Percentiles rank a stretch among this genome's conserved stretches.
Conservation (phyloP, 441 rosid genomes). For the Populus hybrid region DNA sequence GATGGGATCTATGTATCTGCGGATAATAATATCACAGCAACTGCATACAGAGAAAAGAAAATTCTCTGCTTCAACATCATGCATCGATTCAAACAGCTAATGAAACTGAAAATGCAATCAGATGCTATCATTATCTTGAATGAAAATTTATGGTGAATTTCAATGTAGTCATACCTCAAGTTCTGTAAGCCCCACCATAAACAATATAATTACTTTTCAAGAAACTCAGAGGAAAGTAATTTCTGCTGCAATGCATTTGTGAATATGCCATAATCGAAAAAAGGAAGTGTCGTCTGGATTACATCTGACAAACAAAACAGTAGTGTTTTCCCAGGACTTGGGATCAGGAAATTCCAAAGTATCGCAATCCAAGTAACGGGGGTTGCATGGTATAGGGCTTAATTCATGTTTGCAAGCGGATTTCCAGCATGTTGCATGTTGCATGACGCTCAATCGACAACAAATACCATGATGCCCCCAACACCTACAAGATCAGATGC, state of each 20-base stretch:
- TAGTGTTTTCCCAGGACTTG: constrained; percentile 47
- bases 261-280: constrained; percentile 64
- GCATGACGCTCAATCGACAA: constrained; percentile 72
- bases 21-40: background rate
- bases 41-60: background rate
- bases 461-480: constrained; percentile 84
- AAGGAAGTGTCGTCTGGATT: constrained; percentile 35
- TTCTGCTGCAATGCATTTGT: constrained; percentile 49
- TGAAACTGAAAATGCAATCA: background rate
- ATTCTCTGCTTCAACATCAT: background rate
- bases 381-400: constrained; percentile 42
- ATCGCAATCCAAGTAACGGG: constrained; percentile 53
- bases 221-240: constrained; percentile 51
- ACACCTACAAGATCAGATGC: constrained; percentile 49
- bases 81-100: background rate
- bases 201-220: constrained; percentile 74
- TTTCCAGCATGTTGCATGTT: constrained; percentile 84
- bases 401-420: constrained; percentile 52
- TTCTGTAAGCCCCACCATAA: constrained; percentile 92
- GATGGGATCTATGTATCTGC: background rate
- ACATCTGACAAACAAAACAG: constrained; percentile 54
- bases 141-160: background rate
- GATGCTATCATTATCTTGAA: background rate
- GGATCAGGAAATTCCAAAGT: constrained; percentile 30
- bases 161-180: constrained; percentile 50